Evolutionary conservation across 1,139 yeast species (phyloP).

Genomic region (Pichia sp.): DNA sequence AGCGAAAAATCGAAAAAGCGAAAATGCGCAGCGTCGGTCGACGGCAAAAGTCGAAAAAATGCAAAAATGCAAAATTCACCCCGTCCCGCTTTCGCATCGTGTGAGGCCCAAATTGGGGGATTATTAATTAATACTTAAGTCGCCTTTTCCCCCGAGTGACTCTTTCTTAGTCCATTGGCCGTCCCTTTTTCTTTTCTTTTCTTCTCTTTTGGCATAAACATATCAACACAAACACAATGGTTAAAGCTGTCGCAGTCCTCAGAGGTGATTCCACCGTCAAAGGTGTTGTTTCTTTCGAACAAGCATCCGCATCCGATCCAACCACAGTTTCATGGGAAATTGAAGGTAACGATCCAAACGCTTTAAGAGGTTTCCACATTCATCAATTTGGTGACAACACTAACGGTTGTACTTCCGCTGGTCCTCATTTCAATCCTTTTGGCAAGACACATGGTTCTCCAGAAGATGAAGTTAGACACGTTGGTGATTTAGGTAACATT

Average conservation of each 20-base stretch:
- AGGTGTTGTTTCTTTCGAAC: constrained; percentile 85
- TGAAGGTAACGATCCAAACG: constrained; percentile 78
- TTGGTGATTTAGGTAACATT: constrained; percentile 95
- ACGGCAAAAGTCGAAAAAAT: too few relatives aligned
- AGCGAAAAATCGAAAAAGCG: too few relatives aligned
- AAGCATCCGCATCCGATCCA: constrained; percentile 68
- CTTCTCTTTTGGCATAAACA: neutral
- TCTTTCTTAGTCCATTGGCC: too few relatives aligned
- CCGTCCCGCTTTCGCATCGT: too few relatives aligned
- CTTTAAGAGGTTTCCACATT: constrained; percentile 94
- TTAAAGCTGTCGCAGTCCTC: constrained; percentile 72
- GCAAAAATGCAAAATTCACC: too few relatives aligned
- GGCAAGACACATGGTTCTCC: constrained; percentile 92
- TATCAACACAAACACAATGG: constrained; percentile 10
- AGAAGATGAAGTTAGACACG: constrained; percentile 83
- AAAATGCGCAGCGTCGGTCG: too few relatives aligned
- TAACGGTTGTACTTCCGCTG: constrained; percentile 98
- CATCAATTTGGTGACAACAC: constrained; percentile 98
- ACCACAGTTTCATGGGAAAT: constrained; percentile 85
- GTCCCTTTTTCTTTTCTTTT: neutral
- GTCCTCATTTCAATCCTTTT: constrained; percentile 97
- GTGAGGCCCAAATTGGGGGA: too few relatives aligned
- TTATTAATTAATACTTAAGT: too few relatives aligned
- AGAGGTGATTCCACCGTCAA: constrained; percentile 90
- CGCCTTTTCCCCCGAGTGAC: too few relatives aligned